Conservation (phyloP, 1,284 basidiomycete species). For the Pascua guehoae region DNA sequence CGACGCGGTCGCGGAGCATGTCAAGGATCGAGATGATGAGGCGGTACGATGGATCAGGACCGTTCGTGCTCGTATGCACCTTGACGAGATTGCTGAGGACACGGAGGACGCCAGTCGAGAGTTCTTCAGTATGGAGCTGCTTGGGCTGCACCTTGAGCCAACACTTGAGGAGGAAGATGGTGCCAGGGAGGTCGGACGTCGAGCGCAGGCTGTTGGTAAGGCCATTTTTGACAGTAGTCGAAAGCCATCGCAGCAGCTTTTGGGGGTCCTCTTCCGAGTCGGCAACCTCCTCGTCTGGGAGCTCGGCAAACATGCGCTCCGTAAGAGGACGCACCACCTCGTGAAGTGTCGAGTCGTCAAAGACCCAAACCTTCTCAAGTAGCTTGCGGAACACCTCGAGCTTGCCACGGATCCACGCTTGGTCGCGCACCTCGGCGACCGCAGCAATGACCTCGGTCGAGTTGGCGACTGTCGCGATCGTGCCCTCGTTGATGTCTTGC, state of each 20-base stretch:
- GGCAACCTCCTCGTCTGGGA: slow-evolving; percentile 77
- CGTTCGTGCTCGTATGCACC: slow-evolving; percentile 69
- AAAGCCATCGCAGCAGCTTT: slow-evolving; percentile 75
- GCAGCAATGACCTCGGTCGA: slow-evolving; percentile 87
- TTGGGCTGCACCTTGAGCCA: slow-evolving; percentile 81
- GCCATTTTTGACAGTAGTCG: slow-evolving; percentile 74
- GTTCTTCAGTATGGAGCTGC: slow-evolving; percentile 68
- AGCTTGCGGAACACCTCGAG: slow-evolving; percentile 79
- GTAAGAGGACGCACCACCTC: slow-evolving; percentile 79
- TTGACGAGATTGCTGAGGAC: slow-evolving; percentile 81
- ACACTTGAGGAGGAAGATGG: slow-evolving; percentile 81
- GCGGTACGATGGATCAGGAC: slow-evolving; percentile 44
- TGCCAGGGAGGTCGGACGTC: slow-evolving; percentile 61
- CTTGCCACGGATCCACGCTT: slow-evolving; percentile 77
- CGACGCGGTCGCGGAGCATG: slow-evolving; percentile 54
- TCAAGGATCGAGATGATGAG: slow-evolving; percentile 56
- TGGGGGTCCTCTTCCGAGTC: slow-evolving; percentile 61
- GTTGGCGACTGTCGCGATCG: slow-evolving; percentile 69
- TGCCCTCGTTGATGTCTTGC: slow-evolving; percentile 73
- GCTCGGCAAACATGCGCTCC: slow-evolving; percentile 77
- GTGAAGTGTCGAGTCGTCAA: slow-evolving; percentile 70
- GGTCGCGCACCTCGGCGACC: slow-evolving; percentile 75
- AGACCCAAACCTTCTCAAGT: slow-evolving; percentile 79
- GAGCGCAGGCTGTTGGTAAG: slow-evolving; percentile 35
- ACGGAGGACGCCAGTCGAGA: slow-evolving; percentile 73